Evolutionary conservation across 176 grass and related monocot genomes (phyloP).

Genomic region (Bolboschoenus planiculmis): DNA sequence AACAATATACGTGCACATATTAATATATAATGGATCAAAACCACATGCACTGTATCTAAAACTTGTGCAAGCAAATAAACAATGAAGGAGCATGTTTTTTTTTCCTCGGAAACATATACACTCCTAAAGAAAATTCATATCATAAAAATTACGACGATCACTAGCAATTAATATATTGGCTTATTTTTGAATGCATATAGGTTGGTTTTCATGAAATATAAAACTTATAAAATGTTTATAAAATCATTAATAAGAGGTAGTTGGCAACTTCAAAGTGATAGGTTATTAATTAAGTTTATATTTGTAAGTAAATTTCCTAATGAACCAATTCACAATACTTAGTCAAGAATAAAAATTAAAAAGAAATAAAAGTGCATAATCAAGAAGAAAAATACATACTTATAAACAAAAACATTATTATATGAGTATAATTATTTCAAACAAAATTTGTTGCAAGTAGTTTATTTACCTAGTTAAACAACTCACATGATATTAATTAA

Average conservation of each 20-base stretch:
- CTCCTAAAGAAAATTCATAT: not conserved
- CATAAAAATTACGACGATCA: not conserved
- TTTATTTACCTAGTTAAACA: not conserved
- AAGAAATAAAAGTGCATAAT: not conserved
- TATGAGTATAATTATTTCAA: not conserved
- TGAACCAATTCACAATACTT: not conserved
- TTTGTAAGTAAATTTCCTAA: not conserved
- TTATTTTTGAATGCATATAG: no score
- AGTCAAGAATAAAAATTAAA: not conserved
- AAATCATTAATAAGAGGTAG: no score
- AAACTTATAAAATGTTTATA: no score
- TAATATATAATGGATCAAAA: not conserved
- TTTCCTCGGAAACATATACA: not conserved
- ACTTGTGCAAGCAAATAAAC: not conserved
- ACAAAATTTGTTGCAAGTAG: not conserved
- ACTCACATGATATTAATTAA: not conserved
- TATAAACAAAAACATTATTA: no score
- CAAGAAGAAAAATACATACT: no score
- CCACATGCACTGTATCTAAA: not conserved
- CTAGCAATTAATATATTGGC: no score
- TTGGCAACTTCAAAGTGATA: no score
- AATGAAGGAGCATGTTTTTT: not conserved
- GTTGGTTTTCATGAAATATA: no score
- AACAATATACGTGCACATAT: not conserved
- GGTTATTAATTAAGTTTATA: no score